phyloP scores from a whole-genome alignment of 768 basidiomycete species.

The Rhizopogon vinicolor region DNA sequence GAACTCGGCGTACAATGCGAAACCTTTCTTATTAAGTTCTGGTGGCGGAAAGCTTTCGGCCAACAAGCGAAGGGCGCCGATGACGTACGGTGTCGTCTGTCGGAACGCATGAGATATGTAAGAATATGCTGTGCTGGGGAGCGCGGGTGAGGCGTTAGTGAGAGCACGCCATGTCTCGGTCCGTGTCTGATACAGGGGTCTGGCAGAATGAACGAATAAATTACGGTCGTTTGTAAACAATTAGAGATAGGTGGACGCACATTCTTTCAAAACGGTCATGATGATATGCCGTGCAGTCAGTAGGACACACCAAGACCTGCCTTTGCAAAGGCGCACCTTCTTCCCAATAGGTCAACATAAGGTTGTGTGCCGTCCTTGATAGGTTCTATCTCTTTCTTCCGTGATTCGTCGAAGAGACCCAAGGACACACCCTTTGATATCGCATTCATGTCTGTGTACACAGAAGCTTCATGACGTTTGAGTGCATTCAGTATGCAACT shows the following conservation, averaged over 20 bases:
- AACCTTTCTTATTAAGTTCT: constrained; percentile 65
- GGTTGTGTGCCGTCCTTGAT: constrained; percentile 62
- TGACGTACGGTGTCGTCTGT: constrained; percentile 71
- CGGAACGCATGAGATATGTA: constrained; percentile 80
- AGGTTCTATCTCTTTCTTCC: constrained; percentile 52
- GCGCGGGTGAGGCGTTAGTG: constrained; percentile 59
- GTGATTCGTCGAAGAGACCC: constrained; percentile 63
- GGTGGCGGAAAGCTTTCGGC: constrained; percentile 52
- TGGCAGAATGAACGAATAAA: constrained; percentile 21
- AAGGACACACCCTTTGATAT: constrained; percentile 79
- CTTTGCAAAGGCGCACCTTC: constrained; percentile 38
- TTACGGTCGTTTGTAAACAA: neutral
- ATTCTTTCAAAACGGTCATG: constrained; percentile 22
- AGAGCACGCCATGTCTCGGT: constrained; percentile 79
- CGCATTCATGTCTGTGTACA: constrained; percentile 92
- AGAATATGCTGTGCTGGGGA: constrained; percentile 71
- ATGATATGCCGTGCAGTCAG: neutral
- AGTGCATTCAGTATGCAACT: neutral
- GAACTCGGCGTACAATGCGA: constrained; percentile 81
- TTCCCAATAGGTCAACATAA: constrained; percentile 82
- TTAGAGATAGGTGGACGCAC: constrained; percentile 26
- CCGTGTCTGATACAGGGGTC: constrained; percentile 76
- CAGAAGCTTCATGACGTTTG: constrained; percentile 55
- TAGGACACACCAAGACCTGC: neutral
- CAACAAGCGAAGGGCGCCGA: constrained; percentile 73